A percentile compares a stretch with the other conserved stretches of the same genome.
phyloP scores from a whole-genome alignment of 495 filamentous ascomycete genomes.

The Lasiosphaeria hispida region DNA sequence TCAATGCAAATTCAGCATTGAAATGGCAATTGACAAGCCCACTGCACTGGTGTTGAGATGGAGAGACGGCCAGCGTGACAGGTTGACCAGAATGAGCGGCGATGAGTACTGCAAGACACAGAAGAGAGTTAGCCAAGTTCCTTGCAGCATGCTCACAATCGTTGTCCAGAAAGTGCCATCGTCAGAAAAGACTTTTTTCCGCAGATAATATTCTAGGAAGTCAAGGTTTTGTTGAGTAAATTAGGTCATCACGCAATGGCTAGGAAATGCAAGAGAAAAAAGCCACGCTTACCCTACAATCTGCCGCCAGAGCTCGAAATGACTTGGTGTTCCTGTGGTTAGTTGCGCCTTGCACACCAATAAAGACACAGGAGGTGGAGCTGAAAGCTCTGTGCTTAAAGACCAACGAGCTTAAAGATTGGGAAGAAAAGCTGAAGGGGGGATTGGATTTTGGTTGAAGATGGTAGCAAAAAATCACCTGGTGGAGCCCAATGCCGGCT shows the following conservation, averaged over 20 bases:
- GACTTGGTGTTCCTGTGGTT: neutral
- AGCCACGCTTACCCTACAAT: neutral
- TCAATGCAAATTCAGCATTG: too few relatives aligned
- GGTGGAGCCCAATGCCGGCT: too few relatives aligned
- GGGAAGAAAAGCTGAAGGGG: too few relatives aligned
- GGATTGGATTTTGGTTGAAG: too few relatives aligned
- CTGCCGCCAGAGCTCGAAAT: neutral
- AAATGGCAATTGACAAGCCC: too few relatives aligned
- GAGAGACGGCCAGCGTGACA: too few relatives aligned
- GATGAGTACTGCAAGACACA: neutral
- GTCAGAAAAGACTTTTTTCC: slow-evolving; percentile 23
- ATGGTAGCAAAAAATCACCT: too few relatives aligned
- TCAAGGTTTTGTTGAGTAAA: slow-evolving; percentile 37
- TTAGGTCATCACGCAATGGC: slow-evolving; percentile 24
- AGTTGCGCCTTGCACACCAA: neutral
- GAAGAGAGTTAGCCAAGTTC: slow-evolving; percentile 10
- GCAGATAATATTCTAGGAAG: slow-evolving; percentile 29
- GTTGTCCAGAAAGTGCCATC: too few relatives aligned
- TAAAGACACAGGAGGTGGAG: neutral
- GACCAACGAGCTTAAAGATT: too few relatives aligned
- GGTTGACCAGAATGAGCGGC: too few relatives aligned
- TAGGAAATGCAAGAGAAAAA: slow-evolving; percentile 3
- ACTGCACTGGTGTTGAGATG: too few relatives aligned
- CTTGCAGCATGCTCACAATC: neutral
- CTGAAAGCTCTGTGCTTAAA: neutral